Percentiles rank a stretch among this genome's conserved stretches.
Conservation (phyloP, 1,284 basidiomycete species). For the Fomitopsis betulina region DNA sequence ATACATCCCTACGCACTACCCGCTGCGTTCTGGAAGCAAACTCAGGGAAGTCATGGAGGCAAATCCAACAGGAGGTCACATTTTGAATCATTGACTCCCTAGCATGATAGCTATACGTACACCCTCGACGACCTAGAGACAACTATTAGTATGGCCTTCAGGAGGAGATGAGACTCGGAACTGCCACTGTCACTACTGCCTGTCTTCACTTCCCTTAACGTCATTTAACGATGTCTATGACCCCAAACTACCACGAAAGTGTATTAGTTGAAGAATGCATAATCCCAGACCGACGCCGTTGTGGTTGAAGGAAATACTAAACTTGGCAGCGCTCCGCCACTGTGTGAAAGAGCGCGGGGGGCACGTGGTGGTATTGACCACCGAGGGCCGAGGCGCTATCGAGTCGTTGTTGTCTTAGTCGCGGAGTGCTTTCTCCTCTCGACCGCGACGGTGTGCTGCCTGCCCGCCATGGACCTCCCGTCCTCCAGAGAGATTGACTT, state of each 20-base stretch:
- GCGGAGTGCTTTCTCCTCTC: constrained; percentile 16
- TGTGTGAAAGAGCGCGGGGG: constrained; percentile 8
- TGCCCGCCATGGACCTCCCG: constrained; percentile 57
- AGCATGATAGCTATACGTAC: too few relatives aligned
- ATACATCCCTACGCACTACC: too few relatives aligned
- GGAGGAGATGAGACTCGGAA: background rate
- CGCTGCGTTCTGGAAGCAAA: too few relatives aligned
- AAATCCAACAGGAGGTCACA: too few relatives aligned
- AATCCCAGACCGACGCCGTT: background rate
- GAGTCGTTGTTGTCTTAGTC: constrained; percentile 19
- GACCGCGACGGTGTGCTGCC: constrained; percentile 20
- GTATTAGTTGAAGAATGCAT: background rate
- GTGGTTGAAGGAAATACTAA: background rate
- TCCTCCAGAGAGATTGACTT: constrained; percentile 72
- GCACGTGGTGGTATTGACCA: constrained; percentile 24
- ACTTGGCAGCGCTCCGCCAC: background rate
- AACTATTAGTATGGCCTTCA: background rate
- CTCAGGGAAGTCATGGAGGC: too few relatives aligned
- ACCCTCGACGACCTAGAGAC: too few relatives aligned
- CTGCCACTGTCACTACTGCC: background rate
- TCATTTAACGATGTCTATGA: background rate
- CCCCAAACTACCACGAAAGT: too few relatives aligned
- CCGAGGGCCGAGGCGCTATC: constrained; percentile 20
- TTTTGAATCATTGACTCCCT: too few relatives aligned
- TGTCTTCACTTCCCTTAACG: background rate